Conservation (phyloP, 208 protist species). For the Leptomonas pyrrhocoris region DNA sequence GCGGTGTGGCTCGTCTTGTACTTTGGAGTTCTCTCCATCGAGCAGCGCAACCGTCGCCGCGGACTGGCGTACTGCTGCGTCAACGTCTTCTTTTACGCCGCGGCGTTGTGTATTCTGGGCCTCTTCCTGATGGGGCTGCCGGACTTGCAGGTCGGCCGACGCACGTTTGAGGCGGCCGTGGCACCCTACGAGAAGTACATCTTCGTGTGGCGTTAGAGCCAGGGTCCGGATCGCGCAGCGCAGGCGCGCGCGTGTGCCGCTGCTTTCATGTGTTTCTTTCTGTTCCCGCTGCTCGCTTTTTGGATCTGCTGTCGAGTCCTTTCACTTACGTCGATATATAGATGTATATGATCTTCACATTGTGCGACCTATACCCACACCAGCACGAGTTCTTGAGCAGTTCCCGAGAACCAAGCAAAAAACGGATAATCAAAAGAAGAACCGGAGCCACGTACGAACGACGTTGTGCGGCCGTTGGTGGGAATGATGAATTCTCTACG, state of each 20-base stretch:
- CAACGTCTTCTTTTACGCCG: slow-evolving; percentile 71
- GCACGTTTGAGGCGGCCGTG: slow-evolving; percentile 55
- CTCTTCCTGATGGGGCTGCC: slow-evolving; percentile 84
- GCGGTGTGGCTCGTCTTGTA: slow-evolving; percentile 70
- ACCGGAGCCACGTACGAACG: no score
- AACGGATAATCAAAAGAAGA: no score
- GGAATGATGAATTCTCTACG: no score
- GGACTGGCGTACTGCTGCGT: slow-evolving; percentile 29
- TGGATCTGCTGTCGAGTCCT: background rate
- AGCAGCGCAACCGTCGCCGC: slow-evolving; percentile 39
- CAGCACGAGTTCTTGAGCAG: no score
- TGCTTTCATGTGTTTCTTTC: slow-evolving; percentile 1
- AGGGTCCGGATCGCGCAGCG: no score
- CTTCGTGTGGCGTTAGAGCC: slow-evolving; percentile 57
- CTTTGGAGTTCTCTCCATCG: slow-evolving; percentile 65
- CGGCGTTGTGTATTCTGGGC: slow-evolving; percentile 48
- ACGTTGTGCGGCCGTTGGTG: no score
- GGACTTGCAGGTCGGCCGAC: slow-evolving; percentile 76
- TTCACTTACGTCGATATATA: no score
- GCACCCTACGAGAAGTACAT: slow-evolving; percentile 59
- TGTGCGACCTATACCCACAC: background rate
- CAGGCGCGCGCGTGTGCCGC: background rate
- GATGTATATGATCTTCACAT: no score
- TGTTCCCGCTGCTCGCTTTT: no score
- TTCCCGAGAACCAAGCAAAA: no score